phyloP scores from a whole-genome alignment of 805 yeast genomes.

The Metschnikowia amazonensis region DNA sequence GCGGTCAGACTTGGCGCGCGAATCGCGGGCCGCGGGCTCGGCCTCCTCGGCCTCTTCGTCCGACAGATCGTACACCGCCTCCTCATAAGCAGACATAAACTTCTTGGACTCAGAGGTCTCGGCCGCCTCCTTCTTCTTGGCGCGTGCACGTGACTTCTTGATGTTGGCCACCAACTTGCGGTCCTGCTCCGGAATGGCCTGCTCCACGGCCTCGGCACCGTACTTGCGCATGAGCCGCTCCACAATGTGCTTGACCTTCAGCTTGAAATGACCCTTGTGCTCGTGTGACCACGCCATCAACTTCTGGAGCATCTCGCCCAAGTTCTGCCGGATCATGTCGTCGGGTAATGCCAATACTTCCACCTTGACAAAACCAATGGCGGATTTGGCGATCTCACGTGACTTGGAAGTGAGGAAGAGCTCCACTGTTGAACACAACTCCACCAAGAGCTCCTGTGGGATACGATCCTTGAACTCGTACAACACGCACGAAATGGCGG shows the following conservation, averaged over 20 bases:
- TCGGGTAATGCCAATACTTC: constrained; percentile 79
- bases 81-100: constrained; percentile 86
- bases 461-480: constrained; percentile 77
- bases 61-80: constrained; percentile 70
- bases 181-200: constrained; percentile 87
- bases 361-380: constrained; percentile 91
- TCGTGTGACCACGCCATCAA: constrained; percentile 92
- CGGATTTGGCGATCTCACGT: constrained; percentile 89
- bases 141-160: constrained; percentile 79
- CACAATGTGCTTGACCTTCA: constrained; percentile 86
- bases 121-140: constrained; percentile 62
- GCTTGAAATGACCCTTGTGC: constrained; percentile 91
- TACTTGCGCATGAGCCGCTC: constrained; percentile 88
- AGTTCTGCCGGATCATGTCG: constrained; percentile 63
- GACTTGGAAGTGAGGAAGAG: constrained; percentile 85
- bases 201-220: constrained; percentile 82
- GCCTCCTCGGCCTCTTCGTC: constrained; percentile 59
- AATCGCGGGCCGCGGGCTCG: constrained; percentile 35
- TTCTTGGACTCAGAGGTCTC: constrained; percentile 45
- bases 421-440: constrained; percentile 82
- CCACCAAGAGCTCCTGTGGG: constrained; percentile 57
- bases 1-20: constrained; percentile 44
- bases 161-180: constrained; percentile 78
- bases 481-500: constrained; percentile 81
- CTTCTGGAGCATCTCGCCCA: constrained; percentile 62